Percentiles rank a stretch among this genome's conserved stretches.
Conservation (phyloP, 441 rosid genomes). For the Erodium moschatum region DNA sequence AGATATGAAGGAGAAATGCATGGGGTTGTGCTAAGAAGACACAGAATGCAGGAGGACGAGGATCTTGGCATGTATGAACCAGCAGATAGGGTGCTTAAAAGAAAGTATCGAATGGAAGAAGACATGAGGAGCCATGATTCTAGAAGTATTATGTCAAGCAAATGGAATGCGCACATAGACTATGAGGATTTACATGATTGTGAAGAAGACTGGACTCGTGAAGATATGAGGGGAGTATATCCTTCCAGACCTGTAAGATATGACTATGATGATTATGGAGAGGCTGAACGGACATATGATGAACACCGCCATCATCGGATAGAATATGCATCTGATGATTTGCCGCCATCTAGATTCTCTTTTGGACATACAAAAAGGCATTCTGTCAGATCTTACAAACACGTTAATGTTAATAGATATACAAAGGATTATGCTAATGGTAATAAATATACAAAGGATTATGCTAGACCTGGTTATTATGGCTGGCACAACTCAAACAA, state of each 20-base stretch:
- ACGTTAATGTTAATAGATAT: constrained; percentile 23
- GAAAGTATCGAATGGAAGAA: constrained; percentile 30
- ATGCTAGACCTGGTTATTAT: constrained; percentile 26
- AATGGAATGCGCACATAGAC: constrained; percentile 26
- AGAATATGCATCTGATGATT: constrained; percentile 30
- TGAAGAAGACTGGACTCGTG: constrained; percentile 35
- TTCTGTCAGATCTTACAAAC: constrained; percentile 30
- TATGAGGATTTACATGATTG: constrained; percentile 30
- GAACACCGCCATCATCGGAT: constrained; percentile 18
- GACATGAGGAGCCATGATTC: constrained; percentile 25
- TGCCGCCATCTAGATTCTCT: constrained; percentile 30
- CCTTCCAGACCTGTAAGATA: constrained; percentile 26
- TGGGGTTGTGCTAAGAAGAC: constrained; percentile 28
- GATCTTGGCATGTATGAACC: constrained; percentile 22
- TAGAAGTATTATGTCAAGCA: constrained; percentile 28
- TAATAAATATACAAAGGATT: constrained; percentile 20
- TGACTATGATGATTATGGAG: constrained; percentile 17
- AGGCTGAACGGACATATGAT: constrained; percentile 21
- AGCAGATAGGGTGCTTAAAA: constrained; percentile 30
- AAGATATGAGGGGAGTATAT: constrained; percentile 24
- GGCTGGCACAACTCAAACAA: constrained; percentile 32
- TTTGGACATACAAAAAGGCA: constrained; percentile 28
- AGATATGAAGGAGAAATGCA: constrained; percentile 29
- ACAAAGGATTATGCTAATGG: too few species aligned
- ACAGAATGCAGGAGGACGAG: constrained; percentile 30